Percentiles rank a stretch among this genome's conserved stretches.
Evolutionary conservation across 1,284 basidiomycete species (phyloP).

Genomic region (Somion occarium): DNA sequence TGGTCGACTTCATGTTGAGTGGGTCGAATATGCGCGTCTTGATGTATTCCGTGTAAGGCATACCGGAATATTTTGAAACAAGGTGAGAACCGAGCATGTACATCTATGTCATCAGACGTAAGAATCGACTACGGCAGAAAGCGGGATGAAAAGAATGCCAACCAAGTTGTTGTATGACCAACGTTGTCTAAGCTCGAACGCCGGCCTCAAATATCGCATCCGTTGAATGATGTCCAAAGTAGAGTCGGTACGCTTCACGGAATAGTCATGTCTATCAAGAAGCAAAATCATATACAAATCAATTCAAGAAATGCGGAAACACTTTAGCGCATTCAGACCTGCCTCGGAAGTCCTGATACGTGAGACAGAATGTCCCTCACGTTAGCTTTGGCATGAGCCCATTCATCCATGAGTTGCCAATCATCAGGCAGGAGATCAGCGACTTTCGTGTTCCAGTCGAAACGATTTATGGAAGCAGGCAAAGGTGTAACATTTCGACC

Average conservation of each 20-base stretch:
- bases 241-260: slow-evolving; percentile 27
- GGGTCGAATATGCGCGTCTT: slow-evolving; percentile 26
- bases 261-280: slow-evolving; percentile 27
- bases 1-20: slow-evolving; percentile 29
- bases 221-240: slow-evolving; percentile 23
- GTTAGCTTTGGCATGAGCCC: slow-evolving; percentile 26
- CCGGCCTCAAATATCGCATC: slow-evolving; percentile 30
- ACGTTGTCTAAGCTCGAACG: slow-evolving; percentile 34
- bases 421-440: slow-evolving; percentile 28
- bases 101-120: slow-evolving; percentile 27
- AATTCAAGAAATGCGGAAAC: not conserved
- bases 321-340: not conserved
- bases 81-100: slow-evolving; percentile 30
- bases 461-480: slow-evolving; percentile 21
- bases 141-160: not conserved
- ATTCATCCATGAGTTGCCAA: slow-evolving; percentile 29
- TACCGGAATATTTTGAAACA: slow-evolving; percentile 29
- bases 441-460: slow-evolving; percentile 31
- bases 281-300: not conserved
- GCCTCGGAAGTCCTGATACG: slow-evolving; percentile 22
- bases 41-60: slow-evolving; percentile 26
- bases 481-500: slow-evolving; percentile 30
- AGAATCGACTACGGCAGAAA: not conserved
- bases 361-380: slow-evolving; percentile 27
- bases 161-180: slow-evolving; percentile 41